phyloP scores from a whole-genome alignment of 2,329 filamentous ascomycete species.

The Diplocarpon mali region DNA sequence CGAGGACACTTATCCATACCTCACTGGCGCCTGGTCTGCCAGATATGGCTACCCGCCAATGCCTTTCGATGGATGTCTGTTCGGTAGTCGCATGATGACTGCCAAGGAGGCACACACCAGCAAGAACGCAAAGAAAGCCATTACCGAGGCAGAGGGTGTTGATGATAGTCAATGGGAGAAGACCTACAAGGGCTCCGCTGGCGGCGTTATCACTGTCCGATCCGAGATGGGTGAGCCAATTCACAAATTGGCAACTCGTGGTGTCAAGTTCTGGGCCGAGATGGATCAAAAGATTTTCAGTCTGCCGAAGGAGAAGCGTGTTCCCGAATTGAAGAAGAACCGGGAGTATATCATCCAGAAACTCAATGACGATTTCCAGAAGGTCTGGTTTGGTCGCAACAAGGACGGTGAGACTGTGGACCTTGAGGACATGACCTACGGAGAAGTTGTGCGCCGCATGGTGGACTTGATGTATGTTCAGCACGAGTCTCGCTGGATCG shows the following conservation, averaged over 20 bases:
- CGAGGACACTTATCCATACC: constrained; percentile 84
- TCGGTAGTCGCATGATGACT: constrained; percentile 90
- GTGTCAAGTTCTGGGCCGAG: constrained; percentile 94
- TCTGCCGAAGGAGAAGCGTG: constrained; percentile 80
- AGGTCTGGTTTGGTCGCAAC: constrained; percentile 92
- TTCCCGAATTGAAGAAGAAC: constrained; percentile 79
- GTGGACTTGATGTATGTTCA: constrained; percentile 86
- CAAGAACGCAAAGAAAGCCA: constrained; percentile 77
- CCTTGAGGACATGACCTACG: constrained; percentile 92
- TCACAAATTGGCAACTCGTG: constrained; percentile 93
- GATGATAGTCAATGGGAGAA: constrained; percentile 81
- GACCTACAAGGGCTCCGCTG: constrained; percentile 82
- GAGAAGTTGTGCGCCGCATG: constrained; percentile 75
- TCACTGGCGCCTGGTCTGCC: constrained; percentile 81
- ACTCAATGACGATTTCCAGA: constrained; percentile 91
- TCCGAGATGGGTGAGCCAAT: constrained; percentile 99
- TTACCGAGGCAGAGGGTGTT: constrained; percentile 73
- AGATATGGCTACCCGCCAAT: constrained; percentile 81
- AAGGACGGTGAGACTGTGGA: constrained; percentile 70
- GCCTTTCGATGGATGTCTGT: constrained; percentile 87
- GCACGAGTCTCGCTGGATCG: constrained; percentile 86
- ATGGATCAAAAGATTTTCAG: constrained; percentile 99
- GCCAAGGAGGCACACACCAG: constrained; percentile 88
- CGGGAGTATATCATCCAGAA: constrained; percentile 89
- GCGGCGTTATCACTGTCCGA: constrained; percentile 89